Conservation (phyloP, 441 rosid species). For the Syzygium malaccense region DNA sequence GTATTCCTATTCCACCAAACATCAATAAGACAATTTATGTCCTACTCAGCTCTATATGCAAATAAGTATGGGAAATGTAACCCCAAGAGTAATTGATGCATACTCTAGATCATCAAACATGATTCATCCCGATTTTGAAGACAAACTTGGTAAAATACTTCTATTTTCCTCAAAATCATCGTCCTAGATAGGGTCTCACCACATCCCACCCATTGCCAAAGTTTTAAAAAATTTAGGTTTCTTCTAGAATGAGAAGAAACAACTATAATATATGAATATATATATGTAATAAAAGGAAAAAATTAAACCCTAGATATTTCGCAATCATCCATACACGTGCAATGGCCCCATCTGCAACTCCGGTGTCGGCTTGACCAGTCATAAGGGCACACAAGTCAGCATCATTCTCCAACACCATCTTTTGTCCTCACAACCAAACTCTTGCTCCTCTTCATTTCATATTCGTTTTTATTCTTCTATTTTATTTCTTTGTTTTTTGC, state of each 20-base stretch:
- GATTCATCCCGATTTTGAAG: neutral
- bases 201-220: neutral
- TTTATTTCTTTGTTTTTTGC: neutral
- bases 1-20: neutral
- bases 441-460: neutral
- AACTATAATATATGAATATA: neutral
- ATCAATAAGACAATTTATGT: neutral
- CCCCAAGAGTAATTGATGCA: neutral
- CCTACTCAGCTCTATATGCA: neutral
- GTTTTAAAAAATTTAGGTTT: neutral
- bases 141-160: neutral
- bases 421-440: neutral
- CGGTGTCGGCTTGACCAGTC: constrained; percentile 56
- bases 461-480: neutral
- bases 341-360: constrained; percentile 42
- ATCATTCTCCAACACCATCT: constrained; percentile 19
- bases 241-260: constrained; percentile 11
- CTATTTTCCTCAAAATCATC: neutral
- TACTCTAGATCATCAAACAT: neutral
- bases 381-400: constrained; percentile 5
- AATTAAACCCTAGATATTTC: constrained; percentile 12
- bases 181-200: neutral
- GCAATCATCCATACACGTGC: constrained; percentile 38
- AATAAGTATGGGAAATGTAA: too few relatives aligned
- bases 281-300: neutral